phyloP scores from a whole-genome alignment of 2,329 filamentous ascomycete species.

The Arthrobotrys entomopaga region DNA sequence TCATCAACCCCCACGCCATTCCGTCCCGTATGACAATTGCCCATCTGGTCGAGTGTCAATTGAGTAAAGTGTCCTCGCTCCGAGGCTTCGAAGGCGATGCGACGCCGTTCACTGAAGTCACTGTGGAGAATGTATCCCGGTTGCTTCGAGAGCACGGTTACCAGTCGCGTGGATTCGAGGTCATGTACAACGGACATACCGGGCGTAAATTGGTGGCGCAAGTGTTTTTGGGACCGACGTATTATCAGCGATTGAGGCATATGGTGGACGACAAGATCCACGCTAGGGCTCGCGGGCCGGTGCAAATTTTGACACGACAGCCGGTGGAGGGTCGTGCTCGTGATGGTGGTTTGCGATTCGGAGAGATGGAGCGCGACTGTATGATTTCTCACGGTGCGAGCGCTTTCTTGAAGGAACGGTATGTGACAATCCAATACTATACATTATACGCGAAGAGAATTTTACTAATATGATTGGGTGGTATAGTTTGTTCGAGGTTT shows the following conservation, averaged over 20 bases:
- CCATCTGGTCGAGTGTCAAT: slow-evolving; percentile 98
- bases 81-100: slow-evolving; percentile 96
- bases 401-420: slow-evolving; percentile 89
- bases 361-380: slow-evolving; percentile 99
- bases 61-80: slow-evolving; percentile 93
- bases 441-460: background rate
- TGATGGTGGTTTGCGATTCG: slow-evolving; percentile 97
- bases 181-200: slow-evolving; percentile 99
- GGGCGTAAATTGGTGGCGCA: slow-evolving; percentile 92
- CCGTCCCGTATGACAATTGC: slow-evolving; percentile 99
- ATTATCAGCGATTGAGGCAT: slow-evolving; percentile 97
- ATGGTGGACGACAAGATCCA: slow-evolving; percentile 99
- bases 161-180: slow-evolving; percentile 95
- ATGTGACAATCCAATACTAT: slow-evolving; percentile 15
- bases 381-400: slow-evolving; percentile 99
- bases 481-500: slow-evolving; percentile 85
- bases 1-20: slow-evolving; percentile 99
- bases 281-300: slow-evolving; percentile 93
- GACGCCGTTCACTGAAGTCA: slow-evolving; percentile 97
- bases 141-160: slow-evolving; percentile 89
- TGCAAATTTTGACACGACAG: slow-evolving; percentile 96
- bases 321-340: slow-evolving; percentile 97
- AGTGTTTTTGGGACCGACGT: slow-evolving; percentile 96
- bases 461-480: background rate
- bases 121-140: slow-evolving; percentile 89